Evolutionary conservation across 23 red algal genomes (phyloP).

Genomic region (Chondrus crispus): DNA sequence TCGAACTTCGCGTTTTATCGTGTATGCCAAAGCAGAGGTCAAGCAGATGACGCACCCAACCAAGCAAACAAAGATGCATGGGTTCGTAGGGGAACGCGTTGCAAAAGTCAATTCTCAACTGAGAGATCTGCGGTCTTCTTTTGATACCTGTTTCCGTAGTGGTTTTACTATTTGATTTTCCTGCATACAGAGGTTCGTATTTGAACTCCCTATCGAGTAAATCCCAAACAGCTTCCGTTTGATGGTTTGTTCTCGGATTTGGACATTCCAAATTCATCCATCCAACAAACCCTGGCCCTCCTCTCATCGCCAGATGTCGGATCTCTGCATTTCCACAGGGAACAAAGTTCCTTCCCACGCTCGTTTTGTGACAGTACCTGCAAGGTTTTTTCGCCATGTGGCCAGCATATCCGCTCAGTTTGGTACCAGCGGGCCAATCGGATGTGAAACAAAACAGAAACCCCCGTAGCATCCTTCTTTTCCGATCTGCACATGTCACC

Average conservation of each 20-base stretch:
- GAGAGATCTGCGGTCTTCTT: neutral
- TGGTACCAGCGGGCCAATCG: neutral
- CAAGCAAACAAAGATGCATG: neutral
- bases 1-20: neutral
- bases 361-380: neutral
- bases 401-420: neutral
- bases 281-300: neutral
- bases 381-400: neutral
- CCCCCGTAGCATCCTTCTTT: neutral
- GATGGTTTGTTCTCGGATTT: neutral
- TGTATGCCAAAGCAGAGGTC: neutral
- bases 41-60: neutral
- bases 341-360: no score
- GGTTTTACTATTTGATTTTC: no score
- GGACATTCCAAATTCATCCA: neutral
- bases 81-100: neutral
- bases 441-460: neutral
- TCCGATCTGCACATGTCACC: neutral
- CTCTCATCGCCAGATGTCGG: no score
- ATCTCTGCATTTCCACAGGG: no score
- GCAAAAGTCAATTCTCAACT: neutral
- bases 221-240: neutral
- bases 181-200: no score
- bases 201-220: no score
- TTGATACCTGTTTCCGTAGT: neutral